phyloP scores from a whole-genome alignment of 371 early-diverging fungal genomes.

The Syncephalastrum contaminatum region DNA sequence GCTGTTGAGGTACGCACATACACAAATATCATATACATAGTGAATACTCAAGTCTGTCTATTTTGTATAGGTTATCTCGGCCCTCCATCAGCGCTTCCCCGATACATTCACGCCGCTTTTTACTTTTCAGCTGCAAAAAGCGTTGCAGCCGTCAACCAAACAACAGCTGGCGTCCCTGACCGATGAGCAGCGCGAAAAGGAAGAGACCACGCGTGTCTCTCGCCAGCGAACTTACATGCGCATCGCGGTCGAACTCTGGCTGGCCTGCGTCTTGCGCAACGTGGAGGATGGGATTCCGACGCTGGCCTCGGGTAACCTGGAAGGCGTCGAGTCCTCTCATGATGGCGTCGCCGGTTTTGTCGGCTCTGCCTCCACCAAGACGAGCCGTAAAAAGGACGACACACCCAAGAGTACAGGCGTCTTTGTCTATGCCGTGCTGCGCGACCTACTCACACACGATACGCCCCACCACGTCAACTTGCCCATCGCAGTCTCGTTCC shows the following conservation, averaged over 20 bases:
- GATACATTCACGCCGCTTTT: conserved; percentile 74
- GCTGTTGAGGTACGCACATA: conserved; percentile 70
- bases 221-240: conserved; percentile 73
- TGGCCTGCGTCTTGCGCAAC: conserved; percentile 77
- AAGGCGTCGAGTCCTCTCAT: conserved; percentile 48
- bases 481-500: conserved; percentile 74
- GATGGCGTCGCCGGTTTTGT: conserved; percentile 61
- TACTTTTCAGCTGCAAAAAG: conserved; percentile 58
- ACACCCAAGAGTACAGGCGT: conserved; percentile 12
- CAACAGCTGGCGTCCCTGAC: conserved; percentile 58
- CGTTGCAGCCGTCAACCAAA: conserved; percentile 48
- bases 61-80: conserved; percentile 65
- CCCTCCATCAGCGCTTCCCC: conserved; percentile 90
- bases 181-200: conserved; percentile 83
- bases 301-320: conserved; percentile 46
- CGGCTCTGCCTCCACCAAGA: conserved; percentile 18
- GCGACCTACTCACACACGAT: conserved; percentile 46
- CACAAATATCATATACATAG: not conserved
- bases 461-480: conserved; percentile 66
- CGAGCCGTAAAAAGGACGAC: conserved; percentile 18
- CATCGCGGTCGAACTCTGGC: conserved; percentile 81
- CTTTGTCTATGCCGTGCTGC: conserved; percentile 37
- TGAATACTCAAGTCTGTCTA: not conserved
- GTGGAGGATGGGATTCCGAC: conserved; percentile 63
- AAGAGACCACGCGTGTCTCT: conserved; percentile 72